Evolutionary conservation across 2,329 filamentous ascomycete species (phyloP).

Genomic region (Beauveria bassiana): DNA sequence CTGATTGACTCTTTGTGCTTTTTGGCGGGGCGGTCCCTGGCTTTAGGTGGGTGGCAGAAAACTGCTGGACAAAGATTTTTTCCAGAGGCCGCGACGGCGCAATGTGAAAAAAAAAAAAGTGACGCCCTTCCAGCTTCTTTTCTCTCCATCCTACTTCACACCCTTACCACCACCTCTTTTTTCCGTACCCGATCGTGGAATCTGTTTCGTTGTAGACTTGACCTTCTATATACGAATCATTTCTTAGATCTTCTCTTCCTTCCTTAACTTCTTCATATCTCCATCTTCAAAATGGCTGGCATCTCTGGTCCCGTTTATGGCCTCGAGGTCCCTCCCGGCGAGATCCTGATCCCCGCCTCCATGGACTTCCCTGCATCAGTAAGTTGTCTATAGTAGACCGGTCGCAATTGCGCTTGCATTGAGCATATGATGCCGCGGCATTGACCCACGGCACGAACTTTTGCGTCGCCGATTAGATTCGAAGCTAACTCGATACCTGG

Average conservation of each 20-base stretch:
- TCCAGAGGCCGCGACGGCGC: conserved; percentile 1
- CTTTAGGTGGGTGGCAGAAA: conserved; percentile 7
- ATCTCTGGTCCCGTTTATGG: conserved; percentile 78
- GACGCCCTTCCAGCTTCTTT: conserved; percentile 5
- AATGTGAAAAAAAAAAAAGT: conserved; percentile 8
- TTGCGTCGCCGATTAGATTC: conserved; percentile 13
- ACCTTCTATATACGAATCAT: neutral
- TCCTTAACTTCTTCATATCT: conserved; percentile 9
- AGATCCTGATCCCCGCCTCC: conserved; percentile 71
- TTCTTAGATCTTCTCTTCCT: neutral
- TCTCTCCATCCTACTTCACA: conserved; percentile 3
- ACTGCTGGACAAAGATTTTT: conserved; percentile 7
- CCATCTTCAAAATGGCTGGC: conserved; percentile 41
- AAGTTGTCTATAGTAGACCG: conserved; percentile 33
- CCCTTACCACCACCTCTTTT: neutral
- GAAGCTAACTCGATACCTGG: conserved; percentile 20
- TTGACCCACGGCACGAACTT: neutral
- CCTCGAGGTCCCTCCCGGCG: conserved; percentile 80
- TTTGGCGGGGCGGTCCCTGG: neutral
- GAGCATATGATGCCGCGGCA: neutral
- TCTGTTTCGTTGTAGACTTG: conserved; percentile 1
- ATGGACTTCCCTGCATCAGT: conserved; percentile 78
- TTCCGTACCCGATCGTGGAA: neutral
- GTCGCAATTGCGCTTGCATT: neutral
- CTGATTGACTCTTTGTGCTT: neutral